phyloP scores from a whole-genome alignment of 2,329 filamentous ascomycete genomes.

The Fusarium fujikuroi region DNA sequence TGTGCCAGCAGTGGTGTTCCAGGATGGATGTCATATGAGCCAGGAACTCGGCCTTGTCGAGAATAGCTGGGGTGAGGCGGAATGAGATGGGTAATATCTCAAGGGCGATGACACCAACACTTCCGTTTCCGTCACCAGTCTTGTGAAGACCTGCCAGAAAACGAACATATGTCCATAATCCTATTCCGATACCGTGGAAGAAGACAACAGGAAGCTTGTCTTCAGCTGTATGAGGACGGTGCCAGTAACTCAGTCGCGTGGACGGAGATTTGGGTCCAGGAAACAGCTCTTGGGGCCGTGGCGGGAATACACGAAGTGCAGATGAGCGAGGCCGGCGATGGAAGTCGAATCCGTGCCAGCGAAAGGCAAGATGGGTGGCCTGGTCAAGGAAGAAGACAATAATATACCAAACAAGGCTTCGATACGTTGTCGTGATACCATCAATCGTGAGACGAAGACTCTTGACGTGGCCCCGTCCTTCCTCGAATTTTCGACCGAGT shows the following conservation, averaged over 20 bases:
- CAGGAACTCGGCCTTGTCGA: slow-evolving; percentile 64
- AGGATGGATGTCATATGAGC: slow-evolving; percentile 67
- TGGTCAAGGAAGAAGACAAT: slow-evolving; percentile 67
- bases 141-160: slow-evolving; percentile 65
- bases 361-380: slow-evolving; percentile 57
- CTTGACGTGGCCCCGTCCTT: slow-evolving; percentile 66
- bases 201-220: slow-evolving; percentile 69
- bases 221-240: slow-evolving; percentile 66
- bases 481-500: slow-evolving; percentile 61
- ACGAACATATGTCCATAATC: slow-evolving; percentile 69
- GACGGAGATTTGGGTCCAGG: slow-evolving; percentile 60
- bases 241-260: slow-evolving; percentile 70
- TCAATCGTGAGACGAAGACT: slow-evolving; percentile 75
- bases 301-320: slow-evolving; percentile 63
- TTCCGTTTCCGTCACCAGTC: slow-evolving; percentile 48
- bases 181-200: slow-evolving; percentile 77
- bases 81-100: slow-evolving; percentile 75
- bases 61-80: slow-evolving; percentile 66
- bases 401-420: slow-evolving; percentile 72
- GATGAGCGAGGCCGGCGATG: slow-evolving; percentile 52
- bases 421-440: slow-evolving; percentile 67
- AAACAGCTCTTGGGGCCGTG: slow-evolving; percentile 62
- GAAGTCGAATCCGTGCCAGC: slow-evolving; percentile 62
- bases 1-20: slow-evolving; percentile 64
- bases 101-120: slow-evolving; percentile 71